Percentiles rank a stretch among this genome's conserved stretches.
Evolutionary conservation across 1,139 yeast genomes (phyloP).

Genomic region (Magnusiomyces paraingens): DNA sequence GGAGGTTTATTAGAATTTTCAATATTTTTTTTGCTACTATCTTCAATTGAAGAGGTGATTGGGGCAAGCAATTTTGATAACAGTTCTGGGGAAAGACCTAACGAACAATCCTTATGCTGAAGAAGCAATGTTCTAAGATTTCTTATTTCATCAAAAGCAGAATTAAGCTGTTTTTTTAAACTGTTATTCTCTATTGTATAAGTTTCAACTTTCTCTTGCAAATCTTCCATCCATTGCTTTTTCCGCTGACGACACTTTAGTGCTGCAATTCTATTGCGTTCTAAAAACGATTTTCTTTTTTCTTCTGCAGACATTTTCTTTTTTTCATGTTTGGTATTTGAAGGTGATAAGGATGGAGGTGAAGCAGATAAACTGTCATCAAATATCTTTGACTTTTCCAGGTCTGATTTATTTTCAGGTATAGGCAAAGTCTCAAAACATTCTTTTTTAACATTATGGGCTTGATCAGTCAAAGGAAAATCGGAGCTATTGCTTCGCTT

Average conservation of each 20-base stretch:
- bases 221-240: constrained; percentile 77
- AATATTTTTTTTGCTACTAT: too few relatives aligned
- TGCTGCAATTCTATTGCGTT: constrained; percentile 91
- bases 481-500: too few relatives aligned
- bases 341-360: neutral
- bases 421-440: neutral
- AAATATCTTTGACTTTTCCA: too few relatives aligned
- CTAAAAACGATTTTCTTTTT: constrained; percentile 75
- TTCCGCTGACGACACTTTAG: constrained; percentile 92
- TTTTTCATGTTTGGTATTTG: constrained; percentile 18
- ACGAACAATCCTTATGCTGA: constrained; percentile 34
- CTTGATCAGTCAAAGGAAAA: too few relatives aligned
- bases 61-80: constrained; percentile 1
- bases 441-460: neutral
- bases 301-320: constrained; percentile 48
- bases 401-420: too few relatives aligned
- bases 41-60: too few relatives aligned
- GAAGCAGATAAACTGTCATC: neutral
- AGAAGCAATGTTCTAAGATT: constrained; percentile 40
- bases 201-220: constrained; percentile 70
- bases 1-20: too few relatives aligned
- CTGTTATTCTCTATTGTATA: constrained; percentile 68
- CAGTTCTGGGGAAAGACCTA: constrained; percentile 10
- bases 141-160: constrained; percentile 54
- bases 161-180: constrained; percentile 51